Conservation (phyloP, 441 rosid species). For the Sinapis alba region DNA sequence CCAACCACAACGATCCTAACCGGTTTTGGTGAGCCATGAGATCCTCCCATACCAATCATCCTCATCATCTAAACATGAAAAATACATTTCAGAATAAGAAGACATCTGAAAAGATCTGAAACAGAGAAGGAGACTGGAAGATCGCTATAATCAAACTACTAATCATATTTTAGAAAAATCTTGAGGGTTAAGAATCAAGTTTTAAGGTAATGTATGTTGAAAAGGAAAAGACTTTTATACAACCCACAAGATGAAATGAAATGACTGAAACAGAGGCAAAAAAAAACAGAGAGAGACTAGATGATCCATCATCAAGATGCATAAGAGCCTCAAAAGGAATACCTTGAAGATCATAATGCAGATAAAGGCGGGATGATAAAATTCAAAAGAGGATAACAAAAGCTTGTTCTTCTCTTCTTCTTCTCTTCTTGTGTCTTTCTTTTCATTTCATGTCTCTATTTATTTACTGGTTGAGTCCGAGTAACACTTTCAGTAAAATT, state of each 20-base stretch:
- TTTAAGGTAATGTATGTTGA: not conserved
- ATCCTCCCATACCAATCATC: conserved; percentile 8
- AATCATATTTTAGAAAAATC: not conserved
- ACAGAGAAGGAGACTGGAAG: not conserved
- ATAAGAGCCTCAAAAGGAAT: not conserved
- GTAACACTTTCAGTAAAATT: conserved; percentile 1
- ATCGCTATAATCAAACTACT: conserved; percentile 2
- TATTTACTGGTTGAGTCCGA: not conserved
- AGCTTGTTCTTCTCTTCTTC: not conserved
- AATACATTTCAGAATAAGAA: not conserved
- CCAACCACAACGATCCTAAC: conserved; percentile 87
- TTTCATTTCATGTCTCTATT: conserved; percentile 9
- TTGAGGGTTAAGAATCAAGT: not conserved
- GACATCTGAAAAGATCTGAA: conserved; percentile 26
- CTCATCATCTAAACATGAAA: conserved; percentile 22
- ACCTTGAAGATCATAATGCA: conserved; percentile 7
- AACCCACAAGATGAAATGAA: conserved; percentile 7
- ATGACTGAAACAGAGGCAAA: conserved; percentile 12
- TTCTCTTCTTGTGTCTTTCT: not conserved
- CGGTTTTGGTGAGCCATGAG: conserved; percentile 45
- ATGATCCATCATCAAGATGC: not conserved
- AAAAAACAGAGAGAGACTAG: not conserved
- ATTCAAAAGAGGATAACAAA: conserved; percentile 49
- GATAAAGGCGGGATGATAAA: conserved; percentile 31
- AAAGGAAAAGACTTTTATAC: not conserved